Evolutionary conservation across 176 grass and related monocot genomes (phyloP).

Genomic region (Tillandsia leiboldiana): DNA sequence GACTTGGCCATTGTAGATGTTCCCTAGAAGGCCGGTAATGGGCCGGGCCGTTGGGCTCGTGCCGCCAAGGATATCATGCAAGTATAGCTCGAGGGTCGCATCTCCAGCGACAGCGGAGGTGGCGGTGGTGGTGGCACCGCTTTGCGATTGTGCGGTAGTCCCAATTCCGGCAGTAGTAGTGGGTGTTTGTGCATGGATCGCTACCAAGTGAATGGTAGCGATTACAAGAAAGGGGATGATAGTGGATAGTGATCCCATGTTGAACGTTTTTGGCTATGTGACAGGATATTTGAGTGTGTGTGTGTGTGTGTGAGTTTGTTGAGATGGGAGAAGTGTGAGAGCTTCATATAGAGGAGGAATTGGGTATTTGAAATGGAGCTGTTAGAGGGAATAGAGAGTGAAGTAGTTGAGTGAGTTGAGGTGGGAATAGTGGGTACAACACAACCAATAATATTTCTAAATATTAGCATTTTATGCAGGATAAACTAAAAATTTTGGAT

Average conservation of each 20-base stretch:
- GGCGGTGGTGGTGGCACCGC: neutral
- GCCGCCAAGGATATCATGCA: conserved; percentile 63
- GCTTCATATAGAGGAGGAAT: neutral
- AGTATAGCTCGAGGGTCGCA: conserved; percentile 44
- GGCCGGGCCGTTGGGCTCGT: conserved; percentile 54
- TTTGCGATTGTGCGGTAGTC: conserved; percentile 27
- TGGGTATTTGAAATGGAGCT: conserved; percentile 19
- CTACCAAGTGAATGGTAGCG: conserved; percentile 13
- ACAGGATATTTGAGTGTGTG: too few species aligned
- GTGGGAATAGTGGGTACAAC: conserved; percentile 34
- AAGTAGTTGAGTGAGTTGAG: conserved; percentile 24
- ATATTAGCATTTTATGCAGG: neutral
- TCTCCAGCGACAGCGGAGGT: conserved; percentile 14
- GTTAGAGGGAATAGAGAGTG: conserved; percentile 4
- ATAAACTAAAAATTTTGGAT: neutral
- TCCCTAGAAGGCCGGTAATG: conserved; percentile 54
- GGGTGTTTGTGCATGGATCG: conserved; percentile 42
- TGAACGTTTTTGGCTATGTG: conserved; percentile 23
- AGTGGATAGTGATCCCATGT: neutral
- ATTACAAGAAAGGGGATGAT: conserved; percentile 24
- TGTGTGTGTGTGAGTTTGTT: too few species aligned
- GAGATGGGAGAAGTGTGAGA: neutral
- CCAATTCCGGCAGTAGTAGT: conserved; percentile 17
- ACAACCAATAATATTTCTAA: conserved; percentile 21
- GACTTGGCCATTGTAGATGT: conserved; percentile 66